Conservation (phyloP, 306 rosid genomes). For the Neltuma alba region DNA sequence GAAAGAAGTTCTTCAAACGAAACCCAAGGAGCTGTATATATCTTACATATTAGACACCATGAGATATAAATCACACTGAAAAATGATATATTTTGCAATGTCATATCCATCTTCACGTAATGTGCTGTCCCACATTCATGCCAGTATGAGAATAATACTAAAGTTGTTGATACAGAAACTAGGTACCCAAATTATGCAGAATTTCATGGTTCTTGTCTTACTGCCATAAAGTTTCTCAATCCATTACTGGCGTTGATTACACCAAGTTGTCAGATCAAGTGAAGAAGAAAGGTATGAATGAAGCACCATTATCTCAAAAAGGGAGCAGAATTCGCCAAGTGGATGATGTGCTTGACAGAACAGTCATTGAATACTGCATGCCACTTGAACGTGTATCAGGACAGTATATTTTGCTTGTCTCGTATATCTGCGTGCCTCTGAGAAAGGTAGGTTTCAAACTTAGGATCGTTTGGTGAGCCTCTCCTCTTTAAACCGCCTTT, state of each 20-base stretch:
- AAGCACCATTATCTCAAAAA: background rate
- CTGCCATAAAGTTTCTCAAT: background rate
- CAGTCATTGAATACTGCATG: background rate
- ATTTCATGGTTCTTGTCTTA: background rate
- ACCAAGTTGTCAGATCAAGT: background rate
- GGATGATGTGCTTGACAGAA: background rate
- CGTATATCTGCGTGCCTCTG: background rate
- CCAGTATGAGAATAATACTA: background rate
- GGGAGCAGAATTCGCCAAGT: background rate
- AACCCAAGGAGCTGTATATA: too few species aligned
- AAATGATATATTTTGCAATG: background rate
- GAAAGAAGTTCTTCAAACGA: too few species aligned
- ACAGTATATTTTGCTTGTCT: background rate
- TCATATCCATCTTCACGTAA: background rate
- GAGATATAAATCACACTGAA: background rate
- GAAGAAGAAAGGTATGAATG: constrained; percentile 15
- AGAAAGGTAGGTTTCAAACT: constrained; percentile 28
- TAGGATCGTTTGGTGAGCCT: constrained; percentile 48
- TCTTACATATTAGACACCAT: too few species aligned
- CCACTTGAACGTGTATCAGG: background rate
- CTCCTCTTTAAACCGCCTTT: constrained; percentile 75
- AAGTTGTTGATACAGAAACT: background rate
- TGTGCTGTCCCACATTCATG: background rate
- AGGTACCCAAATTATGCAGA: background rate
- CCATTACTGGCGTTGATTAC: background rate